Base-by-base conservation (phyloP, 2,329 filamentous ascomycete genomes). In the Aspergillus costaricaensis region DNA sequence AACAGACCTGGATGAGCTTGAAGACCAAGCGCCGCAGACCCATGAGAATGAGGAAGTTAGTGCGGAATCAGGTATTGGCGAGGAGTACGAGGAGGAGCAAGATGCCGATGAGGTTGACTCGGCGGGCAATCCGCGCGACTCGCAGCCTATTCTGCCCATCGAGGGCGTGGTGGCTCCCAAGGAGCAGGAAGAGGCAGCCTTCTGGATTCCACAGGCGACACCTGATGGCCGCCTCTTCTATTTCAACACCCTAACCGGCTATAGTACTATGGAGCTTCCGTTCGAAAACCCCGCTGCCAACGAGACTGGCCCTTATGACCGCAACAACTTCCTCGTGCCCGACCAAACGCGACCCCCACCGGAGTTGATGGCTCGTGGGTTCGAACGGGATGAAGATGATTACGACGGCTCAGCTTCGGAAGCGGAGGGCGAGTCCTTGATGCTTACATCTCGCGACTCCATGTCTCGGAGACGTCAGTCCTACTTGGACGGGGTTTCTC, bases 191-290 rank as follows among this genome's bases (percentile, higher is more conserved):
- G 88, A 94, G 74, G 92, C 94, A 49, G 94, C 96, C 66, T 99
- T 96, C 74, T 99, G 95, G 95, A 96, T 99, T 67, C 95, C 95
- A 17, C 95, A 99, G 80, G 95, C 93, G 14, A 99, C 95, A 0
- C 87, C 91, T 1, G 93, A 98, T 74, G 95, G 95, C 57, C 86
- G 93, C 59, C 79, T 99, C 23, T 99, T 96, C 78, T 99, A 98
- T 79, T 98, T 96, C 83, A 99, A 99, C 77, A 98, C 94, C 64
- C 88, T 97, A 80, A 99, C 95, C 0, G 93, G 94, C 58, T 92
- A 96, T 71, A 96, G 91, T 72, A 96, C 91, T 64, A 95, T 93
- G 86, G 95, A 99, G 74, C 81, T 99, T 62, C 95, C 95, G 1
- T 83, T 99, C 25, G 95, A 99, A 75, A 94, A 94, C 15, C 93